Conservation (phyloP, 208 protist species). For the Leishmania gerbilli region DNA sequence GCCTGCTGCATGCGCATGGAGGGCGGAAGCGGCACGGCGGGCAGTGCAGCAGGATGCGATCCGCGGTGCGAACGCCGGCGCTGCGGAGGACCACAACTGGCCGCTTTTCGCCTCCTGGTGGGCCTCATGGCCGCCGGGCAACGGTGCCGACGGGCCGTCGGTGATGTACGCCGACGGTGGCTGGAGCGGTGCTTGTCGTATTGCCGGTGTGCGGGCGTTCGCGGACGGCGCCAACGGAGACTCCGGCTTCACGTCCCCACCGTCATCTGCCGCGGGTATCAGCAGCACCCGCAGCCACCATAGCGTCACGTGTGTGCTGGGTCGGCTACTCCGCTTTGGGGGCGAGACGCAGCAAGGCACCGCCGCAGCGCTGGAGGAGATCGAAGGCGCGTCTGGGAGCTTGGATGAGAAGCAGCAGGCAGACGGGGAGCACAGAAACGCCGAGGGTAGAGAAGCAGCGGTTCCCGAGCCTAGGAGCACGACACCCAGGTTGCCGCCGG, state of each 20-base stretch:
- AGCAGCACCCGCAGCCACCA: slow-evolving; percentile 39
- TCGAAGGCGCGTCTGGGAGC: slow-evolving; percentile 9
- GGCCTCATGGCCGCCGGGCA: slow-evolving; percentile 17
- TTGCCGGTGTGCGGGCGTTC: slow-evolving; percentile 37
- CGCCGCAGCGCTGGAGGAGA: slow-evolving; percentile 37
- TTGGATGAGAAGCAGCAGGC: neutral
- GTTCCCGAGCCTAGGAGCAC: neutral
- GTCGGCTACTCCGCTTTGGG: slow-evolving; percentile 62
- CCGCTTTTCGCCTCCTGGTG: slow-evolving; percentile 32
- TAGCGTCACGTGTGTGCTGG: slow-evolving; percentile 37
- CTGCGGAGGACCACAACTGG: slow-evolving; percentile 4
- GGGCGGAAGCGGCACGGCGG: neutral
- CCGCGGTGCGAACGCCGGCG: no score
- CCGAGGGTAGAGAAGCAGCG: neutral
- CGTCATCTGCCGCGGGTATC: neutral
- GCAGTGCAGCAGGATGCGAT: neutral
- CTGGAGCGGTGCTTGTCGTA: slow-evolving; percentile 46
- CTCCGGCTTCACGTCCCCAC: neutral
- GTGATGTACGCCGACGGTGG: slow-evolving; percentile 57
- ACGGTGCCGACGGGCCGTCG: slow-evolving; percentile 16
- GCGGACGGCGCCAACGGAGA: neutral
- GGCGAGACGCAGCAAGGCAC: slow-evolving; percentile 48
- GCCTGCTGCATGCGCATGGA: slow-evolving; percentile 4
- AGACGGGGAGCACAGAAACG: neutral
- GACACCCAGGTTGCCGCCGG: neutral